Evolutionary conservation across 441 rosid species (phyloP).

Genomic region (Erodium texanum): DNA sequence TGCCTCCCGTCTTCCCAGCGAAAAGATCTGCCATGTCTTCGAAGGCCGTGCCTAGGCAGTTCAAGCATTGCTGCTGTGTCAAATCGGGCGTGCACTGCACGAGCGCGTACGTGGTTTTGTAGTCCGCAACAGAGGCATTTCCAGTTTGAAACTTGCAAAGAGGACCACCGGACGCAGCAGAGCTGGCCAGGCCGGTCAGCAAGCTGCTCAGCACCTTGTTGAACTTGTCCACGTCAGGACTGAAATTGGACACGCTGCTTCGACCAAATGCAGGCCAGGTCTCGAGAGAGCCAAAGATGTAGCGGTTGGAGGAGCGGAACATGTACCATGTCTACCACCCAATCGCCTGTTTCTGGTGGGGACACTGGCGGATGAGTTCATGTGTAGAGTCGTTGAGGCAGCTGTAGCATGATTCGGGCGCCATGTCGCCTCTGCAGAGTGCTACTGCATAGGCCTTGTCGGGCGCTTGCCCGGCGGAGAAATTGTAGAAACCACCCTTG

Average conservation of each 20-base stretch:
- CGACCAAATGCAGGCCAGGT: background rate
- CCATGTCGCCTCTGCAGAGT: conserved; percentile 38
- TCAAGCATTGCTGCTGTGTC: conserved; percentile 25
- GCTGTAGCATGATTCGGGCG: conserved; percentile 24
- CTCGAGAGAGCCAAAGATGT: conserved; percentile 18
- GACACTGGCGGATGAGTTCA: conserved; percentile 22
- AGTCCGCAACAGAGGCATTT: conserved; percentile 17
- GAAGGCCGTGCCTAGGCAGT: conserved; percentile 28
- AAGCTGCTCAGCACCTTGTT: conserved; percentile 26
- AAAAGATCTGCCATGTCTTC: conserved; percentile 25
- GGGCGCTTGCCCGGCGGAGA: conserved; percentile 17
- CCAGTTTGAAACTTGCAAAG: conserved; percentile 35
- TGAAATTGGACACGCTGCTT: conserved; percentile 13
- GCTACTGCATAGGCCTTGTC: conserved; percentile 15
- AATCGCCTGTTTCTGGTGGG: conserved; percentile 25
- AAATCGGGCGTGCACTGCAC: conserved; percentile 51
- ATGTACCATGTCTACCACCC: conserved; percentile 30
- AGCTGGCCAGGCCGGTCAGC: conserved; percentile 18
- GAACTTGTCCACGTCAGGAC: conserved; percentile 24
- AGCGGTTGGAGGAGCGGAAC: conserved; percentile 36
- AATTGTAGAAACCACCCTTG: conserved; percentile 25
- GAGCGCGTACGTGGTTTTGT: conserved; percentile 34
- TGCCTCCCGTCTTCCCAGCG: conserved; percentile 25
- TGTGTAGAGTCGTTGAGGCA: conserved; percentile 28
- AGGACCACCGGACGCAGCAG: conserved; percentile 29